These are phyloP conservation scores for Basipetospora chlamydospora DNA, from an alignment of 2,329 filamentous ascomycete genomes.

Conservation along the genomic window DNA sequence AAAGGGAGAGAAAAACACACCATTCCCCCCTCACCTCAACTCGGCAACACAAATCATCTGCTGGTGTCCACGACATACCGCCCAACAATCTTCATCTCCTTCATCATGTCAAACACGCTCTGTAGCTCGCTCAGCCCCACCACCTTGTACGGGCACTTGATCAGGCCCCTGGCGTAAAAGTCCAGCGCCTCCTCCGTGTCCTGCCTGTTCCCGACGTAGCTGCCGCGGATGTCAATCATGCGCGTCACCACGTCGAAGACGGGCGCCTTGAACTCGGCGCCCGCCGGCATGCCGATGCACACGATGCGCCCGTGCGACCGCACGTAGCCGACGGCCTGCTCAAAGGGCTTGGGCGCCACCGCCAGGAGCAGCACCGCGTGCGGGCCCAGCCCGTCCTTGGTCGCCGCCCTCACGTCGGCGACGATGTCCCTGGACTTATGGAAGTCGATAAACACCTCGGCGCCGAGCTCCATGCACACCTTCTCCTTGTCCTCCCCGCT, in stretches of 20 bases:
- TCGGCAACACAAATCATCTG: no score
- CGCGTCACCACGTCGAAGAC: constrained; percentile 80
- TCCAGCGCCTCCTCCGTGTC: constrained; percentile 83
- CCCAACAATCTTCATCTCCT: constrained; percentile 56
- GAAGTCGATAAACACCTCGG: constrained; percentile 68
- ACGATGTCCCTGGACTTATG: constrained; percentile 60
- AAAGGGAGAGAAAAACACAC: no score
- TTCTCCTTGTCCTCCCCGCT: constrained; percentile 66
- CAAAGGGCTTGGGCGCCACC: constrained; percentile 82
- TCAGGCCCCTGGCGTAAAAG: constrained; percentile 71
- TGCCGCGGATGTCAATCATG: constrained; percentile 88
- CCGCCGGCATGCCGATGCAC: constrained; percentile 76
- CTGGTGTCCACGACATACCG: constrained; percentile 67
- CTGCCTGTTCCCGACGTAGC: constrained; percentile 83
- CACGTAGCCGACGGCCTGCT: constrained; percentile 82
- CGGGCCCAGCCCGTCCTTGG: constrained; percentile 66
- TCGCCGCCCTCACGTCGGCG: constrained; percentile 69
- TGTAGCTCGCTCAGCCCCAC: constrained; percentile 68
- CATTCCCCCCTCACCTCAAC: no score
- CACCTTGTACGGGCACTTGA: constrained; percentile 77
- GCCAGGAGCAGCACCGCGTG: constrained; percentile 80
- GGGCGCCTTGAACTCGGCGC: constrained; percentile 65
- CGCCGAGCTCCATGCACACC: constrained; percentile 57
- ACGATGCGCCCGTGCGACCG: constrained; percentile 70
- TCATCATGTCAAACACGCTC: constrained; percentile 65